Base-by-base conservation (phyloP, 179 eudicot genomes). In the Silene coronaria region DNA sequence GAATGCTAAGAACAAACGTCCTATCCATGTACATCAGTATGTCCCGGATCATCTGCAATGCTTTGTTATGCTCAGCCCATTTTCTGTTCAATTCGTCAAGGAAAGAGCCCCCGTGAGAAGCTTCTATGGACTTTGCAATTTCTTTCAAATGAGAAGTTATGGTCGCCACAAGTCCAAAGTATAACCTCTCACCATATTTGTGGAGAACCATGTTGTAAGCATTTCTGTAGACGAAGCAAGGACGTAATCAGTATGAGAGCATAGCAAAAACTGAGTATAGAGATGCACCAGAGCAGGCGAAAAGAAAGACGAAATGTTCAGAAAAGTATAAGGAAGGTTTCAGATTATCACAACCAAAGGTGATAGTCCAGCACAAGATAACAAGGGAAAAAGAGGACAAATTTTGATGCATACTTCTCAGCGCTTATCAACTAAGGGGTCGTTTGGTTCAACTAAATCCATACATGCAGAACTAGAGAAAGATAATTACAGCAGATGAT, bases 181-280 rank as follows among this genome's bases (percentile, higher is more conserved):
- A 93, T 64, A 93, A 88, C 80, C 85, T 93, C 81, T 93, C 98
- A 16, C 98, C 97, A 75, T 84, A 90, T 69, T 93, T 93, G 84
- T 93, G 98, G 79, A 93, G 83, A 75, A 93, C 97, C 98, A 93
- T 93, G 82, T 93, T 93, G 86, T 93, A 93, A 75, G 98, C 98
- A 86, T 87, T 93, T 81, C 98, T 93, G 87, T 38, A 84, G 13
- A 67, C 45, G 32, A 26, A 19, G 64, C 66, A 24, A 53, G 12
- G 53, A 69, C 7, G 32, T 45, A 27, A 61, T 32, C 19, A 67
- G 48, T 36, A 34, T 10, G 74, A 6, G 24, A 23, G 73, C 19
- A 55, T 58, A 63, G 60, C 21, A 23, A 65, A 24, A 71, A 70
- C 26, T 42, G 62, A 58, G 24, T 34, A 64, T 32, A 19, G 27